phyloP scores from a whole-genome alignment of 2,329 filamentous ascomycete species.

The Ilyonectria destructans region DNA sequence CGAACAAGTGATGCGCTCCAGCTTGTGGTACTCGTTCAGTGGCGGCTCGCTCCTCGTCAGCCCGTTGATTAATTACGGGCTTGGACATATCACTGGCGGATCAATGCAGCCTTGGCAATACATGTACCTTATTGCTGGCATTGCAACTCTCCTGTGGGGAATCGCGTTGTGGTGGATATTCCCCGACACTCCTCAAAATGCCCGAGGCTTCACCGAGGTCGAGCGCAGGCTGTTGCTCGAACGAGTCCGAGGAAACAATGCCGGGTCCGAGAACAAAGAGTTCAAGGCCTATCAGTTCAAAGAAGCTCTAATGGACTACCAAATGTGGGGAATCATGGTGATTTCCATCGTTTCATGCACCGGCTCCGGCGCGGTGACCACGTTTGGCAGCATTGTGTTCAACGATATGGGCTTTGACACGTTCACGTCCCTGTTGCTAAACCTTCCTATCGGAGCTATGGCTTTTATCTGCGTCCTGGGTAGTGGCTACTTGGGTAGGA shows the following conservation, averaged over 20 bases:
- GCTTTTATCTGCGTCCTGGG: slow-evolving; percentile 52
- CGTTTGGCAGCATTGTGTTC: slow-evolving; percentile 53
- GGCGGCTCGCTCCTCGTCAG: slow-evolving; percentile 55
- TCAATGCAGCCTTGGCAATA: slow-evolving; percentile 52
- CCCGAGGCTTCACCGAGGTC: slow-evolving; percentile 50
- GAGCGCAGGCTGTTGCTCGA: slow-evolving; percentile 47
- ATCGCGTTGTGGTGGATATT: slow-evolving; percentile 48
- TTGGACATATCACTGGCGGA: slow-evolving; percentile 51
- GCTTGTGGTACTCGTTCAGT: slow-evolving; percentile 57
- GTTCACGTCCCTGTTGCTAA: slow-evolving; percentile 52
- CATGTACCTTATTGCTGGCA: slow-evolving; percentile 56
- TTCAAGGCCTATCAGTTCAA: slow-evolving; percentile 50
- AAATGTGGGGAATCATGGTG: slow-evolving; percentile 51
- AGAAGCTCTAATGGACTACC: slow-evolving; percentile 49
- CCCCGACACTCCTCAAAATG: slow-evolving; percentile 50
- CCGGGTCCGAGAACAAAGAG: slow-evolving; percentile 47
- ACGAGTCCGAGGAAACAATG: slow-evolving; percentile 50
- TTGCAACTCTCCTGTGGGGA: slow-evolving; percentile 49
- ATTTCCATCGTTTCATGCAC: slow-evolving; percentile 50
- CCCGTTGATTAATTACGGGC: slow-evolving; percentile 54
- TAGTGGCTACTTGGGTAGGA: slow-evolving; percentile 50
- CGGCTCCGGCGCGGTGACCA: slow-evolving; percentile 49
- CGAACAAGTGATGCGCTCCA: slow-evolving; percentile 56
- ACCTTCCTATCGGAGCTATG: slow-evolving; percentile 52
- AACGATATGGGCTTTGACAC: slow-evolving; percentile 54